Evolutionary conservation across 1,284 basidiomycete genomes (phyloP).

Genomic region (Leccinum discolor): DNA sequence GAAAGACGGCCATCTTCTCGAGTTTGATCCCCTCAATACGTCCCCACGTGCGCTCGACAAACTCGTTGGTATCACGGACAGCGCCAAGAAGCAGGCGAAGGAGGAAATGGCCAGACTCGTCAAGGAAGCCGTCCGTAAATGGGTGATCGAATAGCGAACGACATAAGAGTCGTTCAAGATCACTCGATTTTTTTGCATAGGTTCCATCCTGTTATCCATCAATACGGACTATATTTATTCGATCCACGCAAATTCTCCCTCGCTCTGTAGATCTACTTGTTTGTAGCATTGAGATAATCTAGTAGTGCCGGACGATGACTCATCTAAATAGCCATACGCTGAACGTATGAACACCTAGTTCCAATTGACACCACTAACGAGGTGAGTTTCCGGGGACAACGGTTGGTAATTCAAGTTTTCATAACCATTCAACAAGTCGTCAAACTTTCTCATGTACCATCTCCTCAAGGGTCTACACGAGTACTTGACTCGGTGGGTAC

Average conservation of each 20-base stretch:
- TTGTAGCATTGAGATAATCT: conserved; percentile 26
- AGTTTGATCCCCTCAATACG: conserved; percentile 75
- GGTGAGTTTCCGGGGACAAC: no score
- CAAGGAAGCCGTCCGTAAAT: conserved; percentile 69
- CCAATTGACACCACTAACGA: no score
- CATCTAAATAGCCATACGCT: no score
- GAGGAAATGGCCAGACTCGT: conserved; percentile 72
- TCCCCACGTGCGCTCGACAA: conserved; percentile 69
- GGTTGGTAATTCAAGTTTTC: conserved; percentile 33
- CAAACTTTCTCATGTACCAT: conserved; percentile 71
- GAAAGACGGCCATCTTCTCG: conserved; percentile 72
- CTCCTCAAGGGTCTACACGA: conserved; percentile 88
- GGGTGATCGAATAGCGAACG: conserved; percentile 45
- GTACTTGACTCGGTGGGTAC: conserved; percentile 78
- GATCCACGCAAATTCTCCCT: not conserved
- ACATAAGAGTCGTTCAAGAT: not conserved
- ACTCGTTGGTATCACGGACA: conserved; percentile 73
- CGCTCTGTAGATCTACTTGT: conserved; percentile 15
- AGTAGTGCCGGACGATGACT: conserved; percentile 2
- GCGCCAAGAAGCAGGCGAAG: conserved; percentile 78
- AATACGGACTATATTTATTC: conserved; percentile 23
- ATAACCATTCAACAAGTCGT: not conserved
- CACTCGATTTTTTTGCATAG: conserved; percentile 4
- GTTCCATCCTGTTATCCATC: not conserved
- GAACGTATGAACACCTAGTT: no score